Base-by-base conservation (phyloP, 2,329 filamentous ascomycete species). In the Metarhizium album region DNA sequence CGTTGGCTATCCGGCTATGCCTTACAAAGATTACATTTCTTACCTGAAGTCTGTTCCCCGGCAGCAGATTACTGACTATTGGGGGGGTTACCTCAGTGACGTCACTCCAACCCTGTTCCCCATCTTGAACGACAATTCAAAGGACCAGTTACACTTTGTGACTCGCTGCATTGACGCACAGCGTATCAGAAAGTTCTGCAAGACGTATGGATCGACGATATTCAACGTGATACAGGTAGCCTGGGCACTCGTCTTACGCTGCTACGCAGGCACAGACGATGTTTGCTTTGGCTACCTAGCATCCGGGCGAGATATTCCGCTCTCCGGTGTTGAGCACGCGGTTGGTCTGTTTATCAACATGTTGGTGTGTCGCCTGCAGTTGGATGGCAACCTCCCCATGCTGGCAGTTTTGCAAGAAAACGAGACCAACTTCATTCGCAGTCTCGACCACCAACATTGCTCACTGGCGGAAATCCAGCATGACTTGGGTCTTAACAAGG, bases 231-330 rank as follows among this genome's bases (percentile, higher is more conserved):
- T 42, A 42, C 38, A 42, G 9, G 20, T 13, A n/a, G 51, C 51
- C 14, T 53, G 51, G 51, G 51, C 51, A 2, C 48, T 53, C 7
- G 47, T 53, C 13, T 18, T 53, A n/a, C 23, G 27, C n/a, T 16
- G n/a, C 22, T 50, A 47, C 45, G 37, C 43, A 2, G 47, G 42
- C 14, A 18, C 38, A 5, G 38, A 42, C 38, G 38, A 42, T 42
- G 38, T 42, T 22, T 42, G 38, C 38, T 42, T 42, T 22, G 38
- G 38, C 38, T 42, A 42, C 20, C 14, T 42, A 18, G 8, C 38
- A 18, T 42, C 38, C 16, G 38, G 38, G n/a, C 38, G 38, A 18
- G 38, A 42, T 42, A 18, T 22, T 42, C 38, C 38, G n/a, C 38
- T 42, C n/a, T 18, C 5, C 20, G 38, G 38, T 18, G 16, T 42